Conservation (phyloP, 202 grass and related monocot genomes). For the Setaria italica region DNA sequence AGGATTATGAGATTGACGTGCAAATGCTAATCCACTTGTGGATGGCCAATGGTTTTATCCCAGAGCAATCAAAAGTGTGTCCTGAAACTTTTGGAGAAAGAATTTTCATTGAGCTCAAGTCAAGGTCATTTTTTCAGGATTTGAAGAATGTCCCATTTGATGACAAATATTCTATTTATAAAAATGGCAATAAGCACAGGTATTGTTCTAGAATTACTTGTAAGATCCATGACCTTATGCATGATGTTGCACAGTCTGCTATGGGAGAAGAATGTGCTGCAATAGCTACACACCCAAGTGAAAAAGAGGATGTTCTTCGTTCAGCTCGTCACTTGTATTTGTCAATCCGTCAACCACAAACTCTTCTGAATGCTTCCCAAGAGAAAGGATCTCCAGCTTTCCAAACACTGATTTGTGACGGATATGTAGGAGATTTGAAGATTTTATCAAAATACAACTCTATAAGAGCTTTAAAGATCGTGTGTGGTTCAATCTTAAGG, state of each 20-base stretch:
- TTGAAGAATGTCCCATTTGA: not conserved
- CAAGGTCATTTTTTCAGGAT: slow-evolving; percentile 52
- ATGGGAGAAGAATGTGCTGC: not conserved
- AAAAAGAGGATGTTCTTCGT: not conserved
- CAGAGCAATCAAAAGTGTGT: not conserved
- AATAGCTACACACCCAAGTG: accelerated
- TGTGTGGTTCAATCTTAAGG: accelerated
- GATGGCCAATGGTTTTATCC: slow-evolving; percentile 19
- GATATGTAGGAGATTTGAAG: not conserved
- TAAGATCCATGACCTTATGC: slow-evolving; percentile 29
- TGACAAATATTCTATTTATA: too few relatives aligned
- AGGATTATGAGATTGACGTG: slow-evolving; percentile 40
- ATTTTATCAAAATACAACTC: not conserved
- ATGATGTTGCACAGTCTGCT: slow-evolving; percentile 18
- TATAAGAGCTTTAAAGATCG: not conserved
- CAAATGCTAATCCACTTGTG: not conserved
- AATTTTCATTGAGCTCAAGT: slow-evolving; percentile 22
- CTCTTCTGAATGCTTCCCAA: not conserved
- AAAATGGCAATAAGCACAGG: too few relatives aligned
- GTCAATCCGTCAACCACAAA: accelerated
- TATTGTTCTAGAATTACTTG: not conserved
- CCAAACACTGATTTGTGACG: not conserved
- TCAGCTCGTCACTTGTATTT: not conserved
- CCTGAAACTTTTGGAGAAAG: slow-evolving; percentile 5
- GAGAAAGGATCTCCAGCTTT: not conserved